phyloP scores from a whole-genome alignment of 495 filamentous ascomycete genomes.

The Lineolata rhizophorae region DNA sequence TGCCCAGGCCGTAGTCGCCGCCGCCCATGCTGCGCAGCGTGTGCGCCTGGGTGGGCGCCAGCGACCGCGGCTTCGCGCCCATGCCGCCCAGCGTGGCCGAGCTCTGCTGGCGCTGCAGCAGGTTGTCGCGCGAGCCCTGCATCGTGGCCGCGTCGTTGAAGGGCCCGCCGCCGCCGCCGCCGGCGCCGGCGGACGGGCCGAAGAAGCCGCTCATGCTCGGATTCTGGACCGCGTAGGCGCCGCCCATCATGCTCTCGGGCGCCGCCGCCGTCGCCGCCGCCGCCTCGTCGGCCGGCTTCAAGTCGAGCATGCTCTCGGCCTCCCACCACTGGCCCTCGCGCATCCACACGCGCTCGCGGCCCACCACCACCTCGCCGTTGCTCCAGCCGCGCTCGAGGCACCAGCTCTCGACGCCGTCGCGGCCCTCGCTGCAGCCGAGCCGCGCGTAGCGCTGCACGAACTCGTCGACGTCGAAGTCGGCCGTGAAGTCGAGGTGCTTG shows the following conservation, averaged over 20 bases:
- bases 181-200: too few relatives aligned
- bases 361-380: conserved; percentile 86
- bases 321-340: conserved; percentile 93
- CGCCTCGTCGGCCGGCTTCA: conserved; percentile 41
- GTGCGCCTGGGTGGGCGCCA: conserved; percentile 48
- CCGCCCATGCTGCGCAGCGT: conserved; percentile 25
- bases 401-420: conserved; percentile 91
- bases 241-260: conserved; percentile 27
- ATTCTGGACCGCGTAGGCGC: conserved; percentile 35
- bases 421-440: conserved; percentile 73
- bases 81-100: conserved; percentile 31
- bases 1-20: conserved; percentile 74
- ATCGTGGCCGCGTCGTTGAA: conserved; percentile 36
- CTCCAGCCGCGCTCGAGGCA: conserved; percentile 91
- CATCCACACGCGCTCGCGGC: conserved; percentile 85
- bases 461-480: conserved; percentile 88
- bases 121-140: conserved; percentile 47
- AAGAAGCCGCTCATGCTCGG: conserved; percentile 45
- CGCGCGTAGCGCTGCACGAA: conserved; percentile 61
- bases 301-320: conserved; percentile 85
- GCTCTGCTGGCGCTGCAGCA: conserved; percentile 38
- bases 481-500: conserved; percentile 86
- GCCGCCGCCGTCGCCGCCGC: conserved; percentile 23
- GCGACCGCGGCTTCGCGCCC: conserved; percentile 38
- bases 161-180: background rate